These are phyloP conservation scores for Paraconiothyrium brasiliense DNA, from an alignment of 2,329 filamentous ascomycete genomes.

Conservation along the genomic window DNA sequence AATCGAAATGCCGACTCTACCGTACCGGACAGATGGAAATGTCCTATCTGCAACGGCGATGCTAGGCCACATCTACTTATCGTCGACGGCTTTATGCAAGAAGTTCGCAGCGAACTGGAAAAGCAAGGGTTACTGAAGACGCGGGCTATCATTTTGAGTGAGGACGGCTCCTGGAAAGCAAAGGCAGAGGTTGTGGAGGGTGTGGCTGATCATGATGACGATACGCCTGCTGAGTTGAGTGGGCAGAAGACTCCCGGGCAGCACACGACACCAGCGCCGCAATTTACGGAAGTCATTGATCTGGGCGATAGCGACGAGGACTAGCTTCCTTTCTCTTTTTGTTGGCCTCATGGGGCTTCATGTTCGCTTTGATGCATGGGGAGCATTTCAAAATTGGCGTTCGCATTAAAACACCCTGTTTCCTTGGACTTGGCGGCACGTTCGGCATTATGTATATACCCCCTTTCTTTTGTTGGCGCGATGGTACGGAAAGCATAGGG, in stretches of 20 bases:
- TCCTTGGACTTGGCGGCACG: not conserved
- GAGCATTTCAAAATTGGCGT: not conserved
- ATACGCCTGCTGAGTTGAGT: not conserved
- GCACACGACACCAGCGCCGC: not conserved
- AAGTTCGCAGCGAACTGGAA: constrained; percentile 67
- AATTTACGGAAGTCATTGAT: constrained; percentile 15
- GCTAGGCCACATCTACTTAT: constrained; percentile 76
- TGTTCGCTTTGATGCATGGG: not conserved
- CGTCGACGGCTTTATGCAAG: constrained; percentile 76
- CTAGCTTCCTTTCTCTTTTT: not conserved
- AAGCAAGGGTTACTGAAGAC: constrained; percentile 59
- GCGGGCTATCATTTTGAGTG: constrained; percentile 69
- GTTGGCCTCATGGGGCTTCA: not conserved
- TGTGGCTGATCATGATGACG: constrained; percentile 24
- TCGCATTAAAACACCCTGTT: not conserved
- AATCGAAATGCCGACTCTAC: constrained; percentile 32
- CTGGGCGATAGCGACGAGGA: constrained; percentile 13
- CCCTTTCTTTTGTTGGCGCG: constrained; percentile 1
- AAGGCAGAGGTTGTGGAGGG: constrained; percentile 45
- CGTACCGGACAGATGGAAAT: constrained; percentile 79
- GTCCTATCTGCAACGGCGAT: constrained; percentile 82
- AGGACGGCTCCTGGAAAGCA: constrained; percentile 72
- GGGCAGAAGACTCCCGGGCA: not conserved
- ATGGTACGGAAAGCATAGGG: not conserved
- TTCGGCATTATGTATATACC: constrained; percentile 4